These are phyloP conservation scores for Tricholoma hemisulphureum DNA, from an alignment of 768 basidiomycete genomes.

Conservation along the genomic window DNA sequence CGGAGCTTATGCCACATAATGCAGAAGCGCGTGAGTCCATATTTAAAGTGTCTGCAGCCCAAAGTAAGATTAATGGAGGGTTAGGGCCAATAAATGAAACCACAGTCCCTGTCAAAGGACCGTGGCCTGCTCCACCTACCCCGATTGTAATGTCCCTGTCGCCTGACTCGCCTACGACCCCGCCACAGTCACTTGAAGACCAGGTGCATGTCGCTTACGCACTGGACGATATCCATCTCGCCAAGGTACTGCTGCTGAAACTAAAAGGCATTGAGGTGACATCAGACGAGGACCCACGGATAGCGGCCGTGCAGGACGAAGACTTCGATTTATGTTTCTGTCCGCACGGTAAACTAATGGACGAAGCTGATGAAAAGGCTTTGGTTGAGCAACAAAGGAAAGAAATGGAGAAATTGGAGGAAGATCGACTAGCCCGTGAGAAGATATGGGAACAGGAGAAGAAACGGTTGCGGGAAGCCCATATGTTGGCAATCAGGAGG, in stretches of 20 bases:
- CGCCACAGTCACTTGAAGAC: conserved; percentile 54
- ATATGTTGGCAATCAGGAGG: conserved; percentile 31
- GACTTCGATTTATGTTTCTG: conserved; percentile 50
- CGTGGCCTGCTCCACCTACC: conserved; percentile 18
- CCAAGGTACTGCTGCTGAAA: conserved; percentile 60
- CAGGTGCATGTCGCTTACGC: conserved; percentile 68
- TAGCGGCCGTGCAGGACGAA: conserved; percentile 55
- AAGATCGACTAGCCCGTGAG: conserved; percentile 46
- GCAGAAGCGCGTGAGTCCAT: not conserved
- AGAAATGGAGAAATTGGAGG: conserved; percentile 31
- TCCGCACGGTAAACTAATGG: conserved; percentile 40
- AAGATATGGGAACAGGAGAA: conserved; percentile 49
- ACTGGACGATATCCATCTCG: conserved; percentile 63
- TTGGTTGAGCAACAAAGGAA: conserved; percentile 26
- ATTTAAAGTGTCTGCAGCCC: not conserved
- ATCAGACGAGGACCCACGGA: conserved; percentile 59
- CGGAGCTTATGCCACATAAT: not conserved
- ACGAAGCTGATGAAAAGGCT: conserved; percentile 42
- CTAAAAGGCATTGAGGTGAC: conserved; percentile 63
- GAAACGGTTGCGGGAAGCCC: conserved; percentile 36
- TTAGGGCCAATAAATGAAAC: not conserved
- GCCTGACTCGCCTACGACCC: conserved; percentile 43
- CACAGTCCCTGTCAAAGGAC: not conserved
- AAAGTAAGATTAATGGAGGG: not conserved
- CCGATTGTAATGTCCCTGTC: conserved; percentile 31